phyloP scores from a whole-genome alignment of 441 rosid genomes.

The Adansonia gregorii region DNA sequence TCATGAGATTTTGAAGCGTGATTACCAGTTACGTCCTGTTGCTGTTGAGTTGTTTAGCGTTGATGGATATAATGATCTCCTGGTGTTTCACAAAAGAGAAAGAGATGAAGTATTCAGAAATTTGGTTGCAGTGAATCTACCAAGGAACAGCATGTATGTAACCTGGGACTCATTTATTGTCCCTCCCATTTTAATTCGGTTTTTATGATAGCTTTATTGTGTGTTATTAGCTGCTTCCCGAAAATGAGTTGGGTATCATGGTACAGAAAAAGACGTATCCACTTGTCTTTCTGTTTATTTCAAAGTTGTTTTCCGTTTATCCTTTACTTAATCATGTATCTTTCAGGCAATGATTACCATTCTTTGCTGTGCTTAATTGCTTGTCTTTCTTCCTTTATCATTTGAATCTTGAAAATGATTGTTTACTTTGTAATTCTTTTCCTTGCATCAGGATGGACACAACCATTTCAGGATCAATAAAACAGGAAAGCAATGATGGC shows the following conservation, averaged over 20 bases:
- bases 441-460: constrained; percentile 81
- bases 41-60: constrained; percentile 99
- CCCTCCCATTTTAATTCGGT: background rate
- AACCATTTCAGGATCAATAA: constrained; percentile 93
- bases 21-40: constrained; percentile 99
- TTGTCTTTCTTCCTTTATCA: constrained; percentile 14
- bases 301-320: no score
- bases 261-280: background rate
- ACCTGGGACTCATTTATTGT: constrained; percentile 30
- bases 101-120: constrained; percentile 99
- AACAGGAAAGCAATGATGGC: constrained; percentile 93
- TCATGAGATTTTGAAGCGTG: constrained; percentile 98
- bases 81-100: constrained; percentile 98
- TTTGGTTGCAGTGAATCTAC: constrained; percentile 96
- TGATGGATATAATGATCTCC: constrained; percentile 99
- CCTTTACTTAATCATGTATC: background rate
- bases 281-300: constrained; percentile 3
- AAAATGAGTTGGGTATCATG: background rate
- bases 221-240: constrained; percentile 3
- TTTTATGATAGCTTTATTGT: constrained; percentile 20
- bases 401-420: background rate
- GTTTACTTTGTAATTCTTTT: constrained; percentile 22
- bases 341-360: background rate
- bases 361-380: constrained; percentile 1
- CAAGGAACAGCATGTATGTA: constrained; percentile 93